Evolutionary conservation across 169 alveolate genomes (phyloP).

Genomic region (Cyclospora cayetanensis): DNA sequence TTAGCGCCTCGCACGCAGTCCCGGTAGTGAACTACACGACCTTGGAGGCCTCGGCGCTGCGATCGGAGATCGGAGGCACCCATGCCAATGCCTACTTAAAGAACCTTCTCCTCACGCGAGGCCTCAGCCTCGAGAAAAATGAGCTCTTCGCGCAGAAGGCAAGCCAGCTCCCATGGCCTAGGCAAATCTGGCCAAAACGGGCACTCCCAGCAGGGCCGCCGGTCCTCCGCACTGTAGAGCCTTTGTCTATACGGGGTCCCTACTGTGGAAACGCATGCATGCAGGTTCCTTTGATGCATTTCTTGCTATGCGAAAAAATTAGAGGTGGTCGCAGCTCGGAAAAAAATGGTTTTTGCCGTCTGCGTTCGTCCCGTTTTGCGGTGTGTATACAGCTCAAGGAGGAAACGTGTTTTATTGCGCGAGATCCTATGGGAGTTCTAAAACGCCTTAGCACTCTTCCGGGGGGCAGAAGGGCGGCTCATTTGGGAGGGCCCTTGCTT

Average conservation of each 20-base stretch:
- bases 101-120: constrained; percentile 81
- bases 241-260: no score
- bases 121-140: constrained; percentile 84
- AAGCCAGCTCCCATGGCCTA: no score
- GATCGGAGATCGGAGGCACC: constrained; percentile 83
- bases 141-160: constrained; percentile 86
- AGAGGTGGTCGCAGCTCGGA: no score
- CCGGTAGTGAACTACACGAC: constrained; percentile 84
- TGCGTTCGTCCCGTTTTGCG: neutral
- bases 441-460: neutral
- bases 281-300: no score
- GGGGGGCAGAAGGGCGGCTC: constrained; percentile 31
- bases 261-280: no score
- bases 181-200: no score
- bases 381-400: constrained; percentile 36
- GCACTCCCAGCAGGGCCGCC: no score
- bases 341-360: no score
- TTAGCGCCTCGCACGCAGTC: constrained; percentile 82
- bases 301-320: no score
- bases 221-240: no score
- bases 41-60: constrained; percentile 83
- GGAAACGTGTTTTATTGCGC: constrained; percentile 33
- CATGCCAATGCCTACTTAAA: constrained; percentile 83
- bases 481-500: constrained; percentile 24
- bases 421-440: constrained; percentile 17